Conservation (phyloP, 202 grass and related monocot genomes). For the Setaria viridis region DNA sequence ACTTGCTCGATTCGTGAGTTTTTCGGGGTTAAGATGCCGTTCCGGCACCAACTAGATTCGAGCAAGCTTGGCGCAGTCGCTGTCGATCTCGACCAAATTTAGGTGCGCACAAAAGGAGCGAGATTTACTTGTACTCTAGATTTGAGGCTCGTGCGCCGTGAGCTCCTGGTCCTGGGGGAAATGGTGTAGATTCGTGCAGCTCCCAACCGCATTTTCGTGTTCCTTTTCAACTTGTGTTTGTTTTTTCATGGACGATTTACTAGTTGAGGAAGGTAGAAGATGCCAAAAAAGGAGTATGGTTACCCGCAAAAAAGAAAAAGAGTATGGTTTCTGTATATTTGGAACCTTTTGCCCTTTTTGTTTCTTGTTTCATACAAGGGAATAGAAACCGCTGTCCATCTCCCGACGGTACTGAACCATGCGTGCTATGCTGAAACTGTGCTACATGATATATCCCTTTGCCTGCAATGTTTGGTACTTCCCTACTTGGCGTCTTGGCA, state of each 20-base stretch:
- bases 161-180: neutral
- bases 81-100: conserved; percentile 18
- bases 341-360: neutral
- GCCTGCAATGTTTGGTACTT: neutral
- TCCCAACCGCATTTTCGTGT: neutral
- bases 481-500: neutral
- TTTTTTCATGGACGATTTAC: neutral
- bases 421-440: neutral
- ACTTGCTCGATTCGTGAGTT: conserved; percentile 7
- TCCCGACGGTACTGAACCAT: neutral
- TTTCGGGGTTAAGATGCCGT: conserved; percentile 27
- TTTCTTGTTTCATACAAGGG: neutral
- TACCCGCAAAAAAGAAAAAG: no score
- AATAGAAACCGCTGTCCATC: neutral
- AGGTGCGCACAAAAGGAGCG: neutral
- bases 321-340: neutral
- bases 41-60: neutral
- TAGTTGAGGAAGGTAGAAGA: neutral
- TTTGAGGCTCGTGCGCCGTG: neutral
- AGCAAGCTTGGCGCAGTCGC: neutral
- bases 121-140: neutral
- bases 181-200: conserved; percentile 33
- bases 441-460: conserved; percentile 15
- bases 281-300: neutral
- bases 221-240: neutral